Conservation (phyloP, 805 yeast species). For the Brettanomyces anomalus region DNA sequence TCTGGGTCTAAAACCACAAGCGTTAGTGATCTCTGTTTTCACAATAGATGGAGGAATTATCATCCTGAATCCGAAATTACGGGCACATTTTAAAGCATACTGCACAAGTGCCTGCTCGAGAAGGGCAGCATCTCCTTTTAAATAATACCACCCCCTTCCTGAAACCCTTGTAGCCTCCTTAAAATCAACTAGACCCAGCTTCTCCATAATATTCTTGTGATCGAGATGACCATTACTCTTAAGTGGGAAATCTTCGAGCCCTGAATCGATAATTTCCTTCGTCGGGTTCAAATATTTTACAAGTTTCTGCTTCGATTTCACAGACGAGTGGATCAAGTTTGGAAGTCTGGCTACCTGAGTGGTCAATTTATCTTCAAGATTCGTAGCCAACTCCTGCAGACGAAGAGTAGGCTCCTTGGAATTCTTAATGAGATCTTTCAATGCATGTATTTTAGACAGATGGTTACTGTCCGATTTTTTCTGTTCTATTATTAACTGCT, state of each 20-base stretch:
- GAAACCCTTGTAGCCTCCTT: conserved; percentile 63
- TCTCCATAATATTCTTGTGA: conserved; percentile 65
- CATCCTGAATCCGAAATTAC: conserved; percentile 57
- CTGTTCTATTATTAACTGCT: conserved; percentile 10
- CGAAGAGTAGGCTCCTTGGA: conserved; percentile 21
- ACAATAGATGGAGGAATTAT: conserved; percentile 83
- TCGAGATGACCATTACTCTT: conserved; percentile 28
- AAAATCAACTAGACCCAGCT: conserved; percentile 62
- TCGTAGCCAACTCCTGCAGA: conserved; percentile 15
- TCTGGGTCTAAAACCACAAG: conserved; percentile 93
- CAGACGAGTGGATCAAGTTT: conserved; percentile 45
- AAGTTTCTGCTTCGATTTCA: conserved; percentile 33
- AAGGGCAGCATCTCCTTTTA: conserved; percentile 76
- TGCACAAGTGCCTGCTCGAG: conserved; percentile 86
- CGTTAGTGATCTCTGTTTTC: conserved; percentile 62
- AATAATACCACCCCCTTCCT: conserved; percentile 84
- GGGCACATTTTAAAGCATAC: conserved; percentile 62
- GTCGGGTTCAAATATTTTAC: conserved; percentile 45
- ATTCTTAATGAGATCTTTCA: conserved; percentile 13
- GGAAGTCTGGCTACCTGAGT: conserved; percentile 48
- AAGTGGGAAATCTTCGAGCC: conserved; percentile 11
- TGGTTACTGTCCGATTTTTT: conserved; percentile 8
- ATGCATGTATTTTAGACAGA: conserved; percentile 4
- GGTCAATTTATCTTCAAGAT: conserved; percentile 29
- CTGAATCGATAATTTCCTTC: conserved; percentile 10